Evolutionary conservation across 1,284 basidiomycete species (phyloP).

Genomic region (Ceratobasidium sp.): DNA sequence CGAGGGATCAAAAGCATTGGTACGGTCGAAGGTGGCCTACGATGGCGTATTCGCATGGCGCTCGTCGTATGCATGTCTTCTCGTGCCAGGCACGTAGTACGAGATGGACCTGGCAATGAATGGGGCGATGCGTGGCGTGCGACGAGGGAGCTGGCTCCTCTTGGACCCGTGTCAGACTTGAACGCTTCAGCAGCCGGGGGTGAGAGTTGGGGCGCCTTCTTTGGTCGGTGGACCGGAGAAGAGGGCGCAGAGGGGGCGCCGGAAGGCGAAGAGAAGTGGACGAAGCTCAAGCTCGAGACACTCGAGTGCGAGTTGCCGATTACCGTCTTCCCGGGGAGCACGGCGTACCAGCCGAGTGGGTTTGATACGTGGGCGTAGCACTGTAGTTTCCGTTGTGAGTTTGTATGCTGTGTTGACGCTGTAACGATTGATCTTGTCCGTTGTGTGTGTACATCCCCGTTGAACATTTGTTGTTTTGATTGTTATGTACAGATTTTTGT

Average conservation of each 20-base stretch:
- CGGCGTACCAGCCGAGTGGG: slow-evolving; percentile 84
- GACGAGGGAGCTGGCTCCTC: slow-evolving; percentile 66
- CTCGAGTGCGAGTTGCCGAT: slow-evolving; percentile 94
- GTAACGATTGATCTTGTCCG: neutral
- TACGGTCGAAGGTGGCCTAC: slow-evolving; percentile 69
- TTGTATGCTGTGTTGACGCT: too few relatives aligned
- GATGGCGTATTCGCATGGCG: slow-evolving; percentile 83
- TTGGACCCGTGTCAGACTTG: slow-evolving; percentile 50
- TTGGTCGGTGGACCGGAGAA: slow-evolving; percentile 64
- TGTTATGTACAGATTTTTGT: slow-evolving; percentile 25
- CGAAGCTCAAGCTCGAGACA: slow-evolving; percentile 73
- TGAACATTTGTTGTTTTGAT: neutral
- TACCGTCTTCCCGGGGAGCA: slow-evolving; percentile 87
- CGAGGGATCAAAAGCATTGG: slow-evolving; percentile 44
- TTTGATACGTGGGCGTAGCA: slow-evolving; percentile 69
- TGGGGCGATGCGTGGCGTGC: slow-evolving; percentile 77
- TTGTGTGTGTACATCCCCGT: slow-evolving; percentile 3
- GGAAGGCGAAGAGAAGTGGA: slow-evolving; percentile 66
- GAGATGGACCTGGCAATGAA: slow-evolving; percentile 68
- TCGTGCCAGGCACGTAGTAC: slow-evolving; percentile 67
- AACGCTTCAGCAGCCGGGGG: neutral
- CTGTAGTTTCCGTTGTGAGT: too few relatives aligned
- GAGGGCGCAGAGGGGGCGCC: slow-evolving; percentile 51
- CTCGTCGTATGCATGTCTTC: slow-evolving; percentile 58
- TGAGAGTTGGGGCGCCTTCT: slow-evolving; percentile 64